A percentile compares a stretch with the other conserved stretches of the same genome.
Conservation (phyloP, 2,329 filamentous ascomycete species). For the Fusarium dlaminii region DNA sequence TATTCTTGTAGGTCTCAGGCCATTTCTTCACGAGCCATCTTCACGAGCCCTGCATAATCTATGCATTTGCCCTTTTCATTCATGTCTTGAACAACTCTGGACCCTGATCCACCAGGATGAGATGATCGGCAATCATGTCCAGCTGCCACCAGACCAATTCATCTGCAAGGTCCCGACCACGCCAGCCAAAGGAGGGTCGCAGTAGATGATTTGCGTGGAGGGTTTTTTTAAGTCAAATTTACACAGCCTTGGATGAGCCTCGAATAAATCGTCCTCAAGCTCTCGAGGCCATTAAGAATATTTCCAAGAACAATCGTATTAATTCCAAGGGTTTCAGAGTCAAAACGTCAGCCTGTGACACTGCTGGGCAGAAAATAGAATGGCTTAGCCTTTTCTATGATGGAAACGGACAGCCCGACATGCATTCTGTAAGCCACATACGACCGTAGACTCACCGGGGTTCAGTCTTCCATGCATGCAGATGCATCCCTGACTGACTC, state of each 20-base stretch:
- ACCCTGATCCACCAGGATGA: conserved; percentile 33
- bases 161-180: conserved; percentile 41
- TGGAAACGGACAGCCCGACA: conserved; percentile 32
- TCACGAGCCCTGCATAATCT: conserved; percentile 28
- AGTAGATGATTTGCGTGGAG: conserved; percentile 32
- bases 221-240: not conserved
- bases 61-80: not conserved
- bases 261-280: not conserved
- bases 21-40: not conserved
- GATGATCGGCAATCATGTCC: conserved; percentile 26
- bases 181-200: conserved; percentile 25
- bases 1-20: conserved; percentile 1
- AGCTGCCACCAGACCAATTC: conserved; percentile 17
- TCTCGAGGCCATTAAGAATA: not conserved
- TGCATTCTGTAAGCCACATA: conserved; percentile 33
- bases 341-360: conserved; percentile 4
- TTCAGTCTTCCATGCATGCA: conserved; percentile 27
- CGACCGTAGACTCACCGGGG: conserved; percentile 24
- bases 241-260: conserved; percentile 17
- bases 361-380: conserved; percentile 20
- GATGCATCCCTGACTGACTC: conserved; percentile 27
- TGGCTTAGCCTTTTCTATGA: conserved; percentile 23
- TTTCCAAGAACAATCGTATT: not conserved
- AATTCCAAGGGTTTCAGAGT: not conserved
- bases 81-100: conserved; percentile 2